These are phyloP conservation scores for Clitopilus passeckerianus DNA, from an alignment of 768 basidiomycete species.

Conservation along the genomic window DNA sequence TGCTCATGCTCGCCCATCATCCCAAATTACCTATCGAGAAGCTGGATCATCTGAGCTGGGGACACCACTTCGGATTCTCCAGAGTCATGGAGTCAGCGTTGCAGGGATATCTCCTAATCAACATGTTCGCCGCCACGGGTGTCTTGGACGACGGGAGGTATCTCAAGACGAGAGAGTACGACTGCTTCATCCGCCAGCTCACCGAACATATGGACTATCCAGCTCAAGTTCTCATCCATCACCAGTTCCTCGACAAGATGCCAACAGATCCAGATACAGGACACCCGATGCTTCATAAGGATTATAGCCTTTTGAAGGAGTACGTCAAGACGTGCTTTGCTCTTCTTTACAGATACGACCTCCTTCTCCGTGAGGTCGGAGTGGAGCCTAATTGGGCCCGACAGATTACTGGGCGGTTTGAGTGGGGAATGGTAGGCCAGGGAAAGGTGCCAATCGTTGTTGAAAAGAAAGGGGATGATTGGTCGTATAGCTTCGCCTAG, in stretches of 20 bases:
- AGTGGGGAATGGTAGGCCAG: background rate
- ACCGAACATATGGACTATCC: slow-evolving; percentile 20
- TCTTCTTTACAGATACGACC: slow-evolving; percentile 31
- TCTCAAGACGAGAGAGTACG: slow-evolving; percentile 14
- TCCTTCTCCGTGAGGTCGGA: slow-evolving; percentile 29
- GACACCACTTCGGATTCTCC: slow-evolving; percentile 28
- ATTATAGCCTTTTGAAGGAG: slow-evolving; percentile 18
- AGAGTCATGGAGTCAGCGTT: slow-evolving; percentile 24
- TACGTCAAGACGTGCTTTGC: slow-evolving; percentile 32
- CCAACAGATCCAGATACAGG: background rate
- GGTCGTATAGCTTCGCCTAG: no score
- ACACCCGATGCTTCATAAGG: slow-evolving; percentile 9
- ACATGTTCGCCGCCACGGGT: slow-evolving; percentile 24
- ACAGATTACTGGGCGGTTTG: background rate
- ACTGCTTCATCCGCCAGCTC: slow-evolving; percentile 10
- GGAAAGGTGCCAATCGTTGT: no score
- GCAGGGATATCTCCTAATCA: slow-evolving; percentile 30
- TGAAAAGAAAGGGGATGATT: no score
- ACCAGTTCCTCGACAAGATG: slow-evolving; percentile 14
- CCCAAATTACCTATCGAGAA: slow-evolving; percentile 22
- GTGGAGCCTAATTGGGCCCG: slow-evolving; percentile 9
- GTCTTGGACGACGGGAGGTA: slow-evolving; percentile 22
- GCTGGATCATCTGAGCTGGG: slow-evolving; percentile 22
- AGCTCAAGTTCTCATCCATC: slow-evolving; percentile 26
- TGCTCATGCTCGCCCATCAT: slow-evolving; percentile 32